Evolutionary conservation across 306 rosid genomes (phyloP).

Genomic region (Styphnolobium japonicum): DNA sequence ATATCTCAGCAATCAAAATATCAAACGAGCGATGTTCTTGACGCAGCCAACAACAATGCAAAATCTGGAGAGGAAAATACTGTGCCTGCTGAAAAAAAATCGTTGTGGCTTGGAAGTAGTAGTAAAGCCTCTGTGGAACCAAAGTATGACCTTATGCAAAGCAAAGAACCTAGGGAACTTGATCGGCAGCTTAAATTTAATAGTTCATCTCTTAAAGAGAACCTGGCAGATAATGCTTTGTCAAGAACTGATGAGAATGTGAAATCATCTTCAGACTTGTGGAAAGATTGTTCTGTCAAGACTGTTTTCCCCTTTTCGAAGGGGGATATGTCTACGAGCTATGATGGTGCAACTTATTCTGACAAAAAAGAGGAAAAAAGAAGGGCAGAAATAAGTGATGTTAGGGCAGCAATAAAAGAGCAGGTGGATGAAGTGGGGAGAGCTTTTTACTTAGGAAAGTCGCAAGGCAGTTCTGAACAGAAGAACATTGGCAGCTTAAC

Average conservation of each 20-base stretch:
- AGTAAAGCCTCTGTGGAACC: conserved; percentile 51
- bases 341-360: conserved; percentile 37
- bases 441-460: conserved; percentile 61
- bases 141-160: conserved; percentile 40
- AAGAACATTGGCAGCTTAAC: conserved; percentile 45
- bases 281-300: conserved; percentile 84
- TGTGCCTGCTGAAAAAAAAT: conserved; percentile 49
- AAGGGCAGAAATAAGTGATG: conserved; percentile 54
- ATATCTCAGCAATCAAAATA: conserved; percentile 44
- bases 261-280: conserved; percentile 55
- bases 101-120: conserved; percentile 62
- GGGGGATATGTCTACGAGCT: conserved; percentile 57
- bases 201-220: conserved; percentile 52
- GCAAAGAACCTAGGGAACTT: conserved; percentile 51
- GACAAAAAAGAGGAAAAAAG: conserved; percentile 67
- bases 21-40: conserved; percentile 42
- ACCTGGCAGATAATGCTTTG: conserved; percentile 60
- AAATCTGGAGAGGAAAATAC: conserved; percentile 45
- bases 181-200: conserved; percentile 52
- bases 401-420: conserved; percentile 65
- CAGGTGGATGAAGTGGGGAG: conserved; percentile 92
- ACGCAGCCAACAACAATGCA: conserved; percentile 37
- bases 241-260: conserved; percentile 57
- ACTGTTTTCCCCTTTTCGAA: conserved; percentile 76
- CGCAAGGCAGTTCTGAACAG: conserved; percentile 66